These are phyloP conservation scores for Nemania abortiva DNA, from an alignment of 2,329 filamentous ascomycete genomes.

Conservation along the genomic window DNA sequence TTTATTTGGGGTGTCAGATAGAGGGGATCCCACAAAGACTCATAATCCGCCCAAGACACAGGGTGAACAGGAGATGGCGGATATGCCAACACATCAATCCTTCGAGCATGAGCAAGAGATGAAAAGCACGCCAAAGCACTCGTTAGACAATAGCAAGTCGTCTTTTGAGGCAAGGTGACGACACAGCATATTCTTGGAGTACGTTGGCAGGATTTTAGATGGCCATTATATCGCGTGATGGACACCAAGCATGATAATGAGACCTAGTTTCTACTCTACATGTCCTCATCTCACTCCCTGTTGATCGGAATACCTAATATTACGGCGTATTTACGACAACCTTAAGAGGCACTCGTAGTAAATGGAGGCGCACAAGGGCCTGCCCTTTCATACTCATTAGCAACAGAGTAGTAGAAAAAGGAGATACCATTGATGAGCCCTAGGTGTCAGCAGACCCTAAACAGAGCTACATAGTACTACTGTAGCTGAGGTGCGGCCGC, in stretches of 20 bases:
- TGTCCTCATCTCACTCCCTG: neutral
- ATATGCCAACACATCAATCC: slow-evolving; percentile 38
- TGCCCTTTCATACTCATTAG: neutral
- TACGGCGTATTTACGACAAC: slow-evolving; percentile 11
- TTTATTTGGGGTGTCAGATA: slow-evolving; percentile 51
- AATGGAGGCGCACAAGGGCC: slow-evolving; percentile 5
- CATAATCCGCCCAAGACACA: slow-evolving; percentile 3
- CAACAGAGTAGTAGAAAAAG: slow-evolving; percentile 6
- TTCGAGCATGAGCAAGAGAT: slow-evolving; percentile 37
- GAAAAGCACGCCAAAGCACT: slow-evolving; percentile 8
- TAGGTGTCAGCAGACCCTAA: neutral
- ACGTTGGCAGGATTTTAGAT: neutral
- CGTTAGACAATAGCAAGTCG: neutral
- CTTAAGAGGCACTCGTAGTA: slow-evolving; percentile 8
- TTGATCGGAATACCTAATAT: slow-evolving; percentile 6
- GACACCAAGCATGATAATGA: neutral
- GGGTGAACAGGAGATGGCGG: slow-evolving; percentile 46
- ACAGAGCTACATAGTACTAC: neutral
- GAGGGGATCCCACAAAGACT: slow-evolving; percentile 14
- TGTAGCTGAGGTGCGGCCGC: neutral
- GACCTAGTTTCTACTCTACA: neutral
- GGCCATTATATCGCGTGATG: neutral
- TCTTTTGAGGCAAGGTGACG: neutral
- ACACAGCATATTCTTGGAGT: slow-evolving; percentile 1
- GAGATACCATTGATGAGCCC: neutral